These are phyloP conservation scores for Tolypocladium nubicola DNA, from an alignment of 2,329 filamentous ascomycete genomes.

Conservation along the genomic window DNA sequence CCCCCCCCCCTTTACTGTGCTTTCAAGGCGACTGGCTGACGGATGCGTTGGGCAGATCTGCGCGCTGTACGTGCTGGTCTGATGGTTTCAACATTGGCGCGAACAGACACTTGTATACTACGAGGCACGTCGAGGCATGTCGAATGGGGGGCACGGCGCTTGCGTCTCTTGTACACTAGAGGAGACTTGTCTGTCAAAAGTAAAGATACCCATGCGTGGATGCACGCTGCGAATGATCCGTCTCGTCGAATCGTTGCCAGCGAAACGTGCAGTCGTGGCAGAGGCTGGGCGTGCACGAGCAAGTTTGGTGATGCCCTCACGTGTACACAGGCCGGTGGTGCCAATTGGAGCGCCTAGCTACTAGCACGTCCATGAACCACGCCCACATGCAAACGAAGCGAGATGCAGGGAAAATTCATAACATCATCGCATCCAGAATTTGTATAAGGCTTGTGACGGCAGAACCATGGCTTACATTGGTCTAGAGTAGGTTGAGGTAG, in stretches of 20 bases:
- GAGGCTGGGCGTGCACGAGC: too few species aligned
- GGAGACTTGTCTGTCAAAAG: neutral
- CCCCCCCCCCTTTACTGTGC: neutral
- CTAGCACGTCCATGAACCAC: too few species aligned
- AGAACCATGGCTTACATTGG: neutral
- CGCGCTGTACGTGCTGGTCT: constrained; percentile 35
- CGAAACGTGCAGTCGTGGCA: too few species aligned
- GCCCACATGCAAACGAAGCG: too few species aligned
- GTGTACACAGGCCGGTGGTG: too few species aligned
- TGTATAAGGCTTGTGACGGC: too few species aligned
- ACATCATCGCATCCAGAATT: neutral
- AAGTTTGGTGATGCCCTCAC: neutral
- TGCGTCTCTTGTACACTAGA: neutral
- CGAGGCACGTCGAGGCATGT: neutral
- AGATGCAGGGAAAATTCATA: neutral
- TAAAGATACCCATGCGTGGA: neutral
- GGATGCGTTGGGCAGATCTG: constrained; percentile 29
- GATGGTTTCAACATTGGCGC: neutral
- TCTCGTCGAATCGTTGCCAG: neutral
- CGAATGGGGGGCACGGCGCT: neutral
- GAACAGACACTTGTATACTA: neutral
- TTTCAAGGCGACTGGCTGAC: constrained; percentile 7
- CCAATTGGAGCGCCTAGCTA: neutral
- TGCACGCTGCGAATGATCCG: neutral
- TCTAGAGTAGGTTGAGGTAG: neutral